Evolutionary conservation across 2,329 filamentous ascomycete species (phyloP).

Genomic region (Sporothrix humicola): DNA sequence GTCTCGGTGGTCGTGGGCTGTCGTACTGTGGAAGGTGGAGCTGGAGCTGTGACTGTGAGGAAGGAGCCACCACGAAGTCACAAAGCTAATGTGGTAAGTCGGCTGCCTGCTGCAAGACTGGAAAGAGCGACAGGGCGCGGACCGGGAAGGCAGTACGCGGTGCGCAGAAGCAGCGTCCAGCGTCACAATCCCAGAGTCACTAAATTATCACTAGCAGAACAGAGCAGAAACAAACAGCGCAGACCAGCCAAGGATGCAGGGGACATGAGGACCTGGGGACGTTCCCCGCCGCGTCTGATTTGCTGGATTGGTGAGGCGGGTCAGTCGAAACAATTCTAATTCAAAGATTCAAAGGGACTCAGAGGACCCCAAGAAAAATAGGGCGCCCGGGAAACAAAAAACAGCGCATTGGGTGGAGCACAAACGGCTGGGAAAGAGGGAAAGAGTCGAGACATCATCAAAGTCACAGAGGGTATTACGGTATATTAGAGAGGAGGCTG

Average conservation of each 20-base stretch:
- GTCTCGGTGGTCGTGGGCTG: conserved; percentile 15
- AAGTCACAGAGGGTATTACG: not conserved
- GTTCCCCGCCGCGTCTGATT: conserved; percentile 17
- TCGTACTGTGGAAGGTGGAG: not conserved
- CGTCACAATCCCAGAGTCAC: too few species aligned
- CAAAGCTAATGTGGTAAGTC: conserved; percentile 3
- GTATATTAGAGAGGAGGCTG: not conserved
- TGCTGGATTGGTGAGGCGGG: conserved; percentile 11
- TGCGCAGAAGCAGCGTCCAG: not conserved
- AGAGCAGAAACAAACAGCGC: not conserved
- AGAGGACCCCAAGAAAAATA: not conserved
- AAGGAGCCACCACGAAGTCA: not conserved
- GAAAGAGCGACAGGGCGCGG: conserved; percentile 25
- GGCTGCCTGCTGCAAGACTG: conserved; percentile 18
- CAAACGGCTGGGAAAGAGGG: not conserved
- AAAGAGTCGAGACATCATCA: not conserved
- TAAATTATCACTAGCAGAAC: not conserved
- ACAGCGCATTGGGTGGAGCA: conserved; percentile 20
- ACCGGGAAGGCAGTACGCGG: conserved; percentile 24
- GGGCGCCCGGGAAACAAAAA: not conserved
- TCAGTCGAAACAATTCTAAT: conserved; percentile 12
- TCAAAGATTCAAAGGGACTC: not conserved
- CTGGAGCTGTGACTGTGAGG: conserved; percentile 2
- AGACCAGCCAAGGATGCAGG: too few species aligned
- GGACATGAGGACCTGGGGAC: not conserved